A percentile compares a stretch with the other conserved stretches of the same genome.
phyloP scores from a whole-genome alignment of 768 basidiomycete genomes.

The Xerocomellus intermedius region DNA sequence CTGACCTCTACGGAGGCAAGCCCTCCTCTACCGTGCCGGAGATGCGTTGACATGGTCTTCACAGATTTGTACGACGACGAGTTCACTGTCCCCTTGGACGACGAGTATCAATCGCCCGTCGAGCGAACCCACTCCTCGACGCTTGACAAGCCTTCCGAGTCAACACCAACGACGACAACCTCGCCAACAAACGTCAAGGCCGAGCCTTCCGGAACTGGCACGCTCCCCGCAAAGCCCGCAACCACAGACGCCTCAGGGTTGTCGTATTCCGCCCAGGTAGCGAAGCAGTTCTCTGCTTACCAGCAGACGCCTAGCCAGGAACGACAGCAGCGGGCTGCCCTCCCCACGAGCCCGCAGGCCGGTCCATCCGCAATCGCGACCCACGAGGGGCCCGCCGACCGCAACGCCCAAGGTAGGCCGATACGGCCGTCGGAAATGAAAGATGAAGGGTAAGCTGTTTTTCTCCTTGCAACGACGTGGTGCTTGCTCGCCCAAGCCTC shows the following conservation, averaged over 20 bases:
- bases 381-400: slow-evolving; percentile 34
- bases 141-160: slow-evolving; percentile 17
- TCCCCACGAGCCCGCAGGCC: slow-evolving; percentile 25
- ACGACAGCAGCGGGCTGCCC: slow-evolving; percentile 44
- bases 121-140: slow-evolving; percentile 22
- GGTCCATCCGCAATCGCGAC: slow-evolving; percentile 35
- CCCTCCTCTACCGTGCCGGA: background rate
- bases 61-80: slow-evolving; percentile 56
- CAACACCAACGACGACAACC: slow-evolving; percentile 18
- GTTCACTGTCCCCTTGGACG: slow-evolving; percentile 33
- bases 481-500: slow-evolving; percentile 13
- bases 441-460: slow-evolving; percentile 73
- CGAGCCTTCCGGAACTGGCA: slow-evolving; percentile 20
- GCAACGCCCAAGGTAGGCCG: slow-evolving; percentile 44
- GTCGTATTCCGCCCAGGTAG: slow-evolving; percentile 64
- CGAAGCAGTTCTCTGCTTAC: slow-evolving; percentile 62
- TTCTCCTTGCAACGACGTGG: slow-evolving; percentile 15
- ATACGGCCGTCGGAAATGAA: slow-evolving; percentile 74
- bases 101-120: slow-evolving; percentile 31
- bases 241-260: slow-evolving; percentile 31
- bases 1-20: slow-evolving; percentile 49
- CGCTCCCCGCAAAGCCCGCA: slow-evolving; percentile 30
- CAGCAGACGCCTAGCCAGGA: slow-evolving; percentile 67
- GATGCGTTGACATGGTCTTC: slow-evolving; percentile 4
- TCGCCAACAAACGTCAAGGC: slow-evolving; percentile 20